Conservation (phyloP, 2,329 filamentous ascomycete species). For the Chaetothyriales sp. region DNA sequence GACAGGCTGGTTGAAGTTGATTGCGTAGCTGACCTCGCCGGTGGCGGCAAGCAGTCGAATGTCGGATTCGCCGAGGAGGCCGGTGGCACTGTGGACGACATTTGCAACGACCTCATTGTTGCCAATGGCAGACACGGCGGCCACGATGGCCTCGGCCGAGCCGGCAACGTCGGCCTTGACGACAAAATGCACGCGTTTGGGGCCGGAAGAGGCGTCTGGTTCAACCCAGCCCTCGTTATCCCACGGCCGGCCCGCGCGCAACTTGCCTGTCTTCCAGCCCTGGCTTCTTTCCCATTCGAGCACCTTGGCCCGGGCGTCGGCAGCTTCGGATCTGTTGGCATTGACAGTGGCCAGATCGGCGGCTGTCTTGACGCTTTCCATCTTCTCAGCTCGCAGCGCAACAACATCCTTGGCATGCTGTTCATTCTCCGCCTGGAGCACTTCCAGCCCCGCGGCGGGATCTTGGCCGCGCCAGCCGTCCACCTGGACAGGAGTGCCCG, state of each 20-base stretch:
- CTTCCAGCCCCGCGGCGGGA: slow-evolving; percentile 72
- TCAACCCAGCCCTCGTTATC: slow-evolving; percentile 22
- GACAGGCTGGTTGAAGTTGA: slow-evolving; percentile 72
- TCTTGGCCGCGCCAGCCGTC: slow-evolving; percentile 78
- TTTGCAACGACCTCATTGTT: slow-evolving; percentile 70
- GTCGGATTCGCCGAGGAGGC: slow-evolving; percentile 70
- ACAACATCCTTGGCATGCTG: slow-evolving; percentile 64
- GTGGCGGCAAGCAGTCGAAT: slow-evolving; percentile 61
- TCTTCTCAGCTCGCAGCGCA: slow-evolving; percentile 58
- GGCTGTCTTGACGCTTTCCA: slow-evolving; percentile 52
- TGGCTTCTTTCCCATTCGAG: slow-evolving; percentile 29
- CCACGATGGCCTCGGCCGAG: slow-evolving; percentile 78
- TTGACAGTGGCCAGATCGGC: slow-evolving; percentile 67
- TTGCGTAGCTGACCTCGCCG: slow-evolving; percentile 58
- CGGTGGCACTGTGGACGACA: slow-evolving; percentile 64
- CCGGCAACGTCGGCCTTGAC: slow-evolving; percentile 89
- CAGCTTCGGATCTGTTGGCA: slow-evolving; percentile 48
- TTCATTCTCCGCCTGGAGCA: slow-evolving; percentile 71
- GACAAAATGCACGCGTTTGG: slow-evolving; percentile 56
- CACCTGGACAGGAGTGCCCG: slow-evolving; percentile 81
- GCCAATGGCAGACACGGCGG: slow-evolving; percentile 62
- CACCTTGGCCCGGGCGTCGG: slow-evolving; percentile 34
- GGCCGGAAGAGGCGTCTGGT: slow-evolving; percentile 24
- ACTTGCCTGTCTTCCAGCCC: slow-evolving; percentile 14
- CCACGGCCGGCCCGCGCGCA: slow-evolving; percentile 9